A percentile compares a stretch with the other conserved stretches of the same genome.
phyloP scores from a whole-genome alignment of 192 early-diverging fungal genomes.

The Dissophora ornata region DNA sequence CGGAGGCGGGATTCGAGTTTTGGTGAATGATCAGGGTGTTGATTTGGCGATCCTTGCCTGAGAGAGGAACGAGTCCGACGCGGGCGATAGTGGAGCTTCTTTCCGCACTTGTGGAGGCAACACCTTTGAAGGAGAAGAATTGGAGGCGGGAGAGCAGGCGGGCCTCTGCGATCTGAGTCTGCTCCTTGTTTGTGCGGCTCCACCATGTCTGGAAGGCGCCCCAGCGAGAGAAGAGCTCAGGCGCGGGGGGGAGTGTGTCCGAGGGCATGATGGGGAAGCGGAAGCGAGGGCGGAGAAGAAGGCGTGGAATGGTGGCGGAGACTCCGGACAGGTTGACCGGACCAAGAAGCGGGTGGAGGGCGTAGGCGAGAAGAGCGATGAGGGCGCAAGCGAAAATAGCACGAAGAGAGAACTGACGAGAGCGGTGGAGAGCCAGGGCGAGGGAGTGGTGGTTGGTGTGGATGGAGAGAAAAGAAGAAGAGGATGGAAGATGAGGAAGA shows the following conservation, averaged over 20 bases:
- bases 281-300: slow-evolving; percentile 41
- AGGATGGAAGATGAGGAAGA: too few species aligned
- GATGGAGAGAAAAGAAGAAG: too few species aligned
- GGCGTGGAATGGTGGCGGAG: slow-evolving; percentile 51
- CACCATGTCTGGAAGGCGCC: slow-evolving; percentile 51
- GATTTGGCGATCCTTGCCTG: slow-evolving; percentile 59
- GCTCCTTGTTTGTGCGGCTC: slow-evolving; percentile 35
- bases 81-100: slow-evolving; percentile 53
- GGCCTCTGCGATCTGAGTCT: slow-evolving; percentile 62
- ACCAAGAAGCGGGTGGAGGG: too few species aligned
- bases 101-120: slow-evolving; percentile 32
- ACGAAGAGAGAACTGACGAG: too few species aligned
- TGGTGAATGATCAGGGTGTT: slow-evolving; percentile 73
- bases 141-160: slow-evolving; percentile 66
- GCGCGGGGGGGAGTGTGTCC: slow-evolving; percentile 34
- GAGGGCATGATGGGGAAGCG: slow-evolving; percentile 53
- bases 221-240: slow-evolving; percentile 47
- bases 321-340: too few species aligned
- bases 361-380: too few species aligned
- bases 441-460: too few species aligned
- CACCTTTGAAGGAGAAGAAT: slow-evolving; percentile 59
- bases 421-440: too few species aligned
- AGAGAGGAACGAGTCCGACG: slow-evolving; percentile 68
- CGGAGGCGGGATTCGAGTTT: slow-evolving; percentile 24
- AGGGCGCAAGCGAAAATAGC: too few species aligned